Conservation (phyloP, 176 grass and related monocot species). For the Raddia distichophylla region DNA sequence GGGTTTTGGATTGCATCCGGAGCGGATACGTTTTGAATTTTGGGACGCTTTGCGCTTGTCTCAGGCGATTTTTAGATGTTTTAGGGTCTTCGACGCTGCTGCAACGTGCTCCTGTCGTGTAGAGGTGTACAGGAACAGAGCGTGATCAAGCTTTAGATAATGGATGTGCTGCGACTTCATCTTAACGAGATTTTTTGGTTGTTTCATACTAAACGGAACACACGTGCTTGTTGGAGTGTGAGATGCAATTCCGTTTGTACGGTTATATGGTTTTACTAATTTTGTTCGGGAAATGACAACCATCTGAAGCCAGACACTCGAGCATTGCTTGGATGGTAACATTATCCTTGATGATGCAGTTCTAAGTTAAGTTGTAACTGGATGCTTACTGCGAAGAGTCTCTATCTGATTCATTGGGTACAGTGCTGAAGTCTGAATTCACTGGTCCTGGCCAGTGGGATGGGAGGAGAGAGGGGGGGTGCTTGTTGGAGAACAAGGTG, state of each 20-base stretch:
- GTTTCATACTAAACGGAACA: background rate
- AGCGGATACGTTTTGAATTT: background rate
- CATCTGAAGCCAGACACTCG: background rate
- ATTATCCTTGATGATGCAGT: background rate
- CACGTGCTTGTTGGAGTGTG: background rate
- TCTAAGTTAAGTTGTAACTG: background rate
- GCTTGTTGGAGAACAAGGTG: background rate
- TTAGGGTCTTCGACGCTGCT: background rate
- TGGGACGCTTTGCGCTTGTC: background rate
- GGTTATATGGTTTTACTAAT: slow-evolving; percentile 19
- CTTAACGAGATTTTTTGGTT: background rate
- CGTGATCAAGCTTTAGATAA: slow-evolving; percentile 26
- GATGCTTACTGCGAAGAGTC: background rate
- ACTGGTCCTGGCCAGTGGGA: background rate
- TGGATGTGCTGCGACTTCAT: background rate
- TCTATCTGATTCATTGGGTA: background rate
- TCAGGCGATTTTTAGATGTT: slow-evolving; percentile 12
- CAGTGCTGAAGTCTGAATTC: background rate
- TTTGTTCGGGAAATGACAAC: slow-evolving; percentile 12
- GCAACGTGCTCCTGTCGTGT: background rate
- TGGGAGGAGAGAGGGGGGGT: background rate
- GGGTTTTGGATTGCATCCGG: slow-evolving; percentile 43
- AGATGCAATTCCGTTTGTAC: slow-evolving; percentile 16
- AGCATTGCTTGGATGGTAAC: too few species aligned
- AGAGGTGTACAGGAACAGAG: background rate